Percentiles rank a stretch among this genome's conserved stretches.
phyloP scores from a whole-genome alignment of 2,329 filamentous ascomycete species.

The Colletotrichum musae region DNA sequence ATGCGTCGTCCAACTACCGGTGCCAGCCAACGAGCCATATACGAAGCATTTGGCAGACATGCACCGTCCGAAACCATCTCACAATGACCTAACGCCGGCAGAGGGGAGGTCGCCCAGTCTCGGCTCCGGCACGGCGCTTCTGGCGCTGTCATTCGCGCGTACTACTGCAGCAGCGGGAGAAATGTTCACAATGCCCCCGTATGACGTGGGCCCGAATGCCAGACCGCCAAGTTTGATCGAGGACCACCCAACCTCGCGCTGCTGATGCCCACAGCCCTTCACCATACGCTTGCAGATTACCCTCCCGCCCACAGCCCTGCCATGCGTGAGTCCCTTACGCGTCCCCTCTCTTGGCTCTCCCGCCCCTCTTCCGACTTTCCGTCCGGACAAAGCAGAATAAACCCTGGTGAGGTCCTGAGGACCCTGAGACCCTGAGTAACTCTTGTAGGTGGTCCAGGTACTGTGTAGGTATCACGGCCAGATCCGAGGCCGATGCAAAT shows the following conservation, averaged over 20 bases:
- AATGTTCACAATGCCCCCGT: constrained; percentile 4
- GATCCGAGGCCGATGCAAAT: too few species aligned
- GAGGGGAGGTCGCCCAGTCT: constrained; percentile 32
- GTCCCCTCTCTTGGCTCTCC: constrained; percentile 13
- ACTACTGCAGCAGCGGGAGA: not conserved
- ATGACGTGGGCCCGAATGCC: constrained; percentile 31
- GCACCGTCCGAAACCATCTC: constrained; percentile 10
- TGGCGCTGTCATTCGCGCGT: not conserved
- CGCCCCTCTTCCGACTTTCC: constrained; percentile 15
- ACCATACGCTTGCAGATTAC: too few species aligned
- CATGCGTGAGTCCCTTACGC: constrained; percentile 10
- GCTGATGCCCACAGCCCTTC: too few species aligned
- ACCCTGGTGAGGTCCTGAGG: not conserved
- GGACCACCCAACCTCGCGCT: constrained; percentile 16
- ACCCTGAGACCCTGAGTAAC: not conserved
- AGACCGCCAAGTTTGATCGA: constrained; percentile 7
- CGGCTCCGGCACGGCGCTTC: constrained; percentile 27
- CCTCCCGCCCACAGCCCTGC: not conserved
- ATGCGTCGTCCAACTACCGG: constrained; percentile 24
- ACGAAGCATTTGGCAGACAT: too few species aligned
- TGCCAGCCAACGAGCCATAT: not conserved
- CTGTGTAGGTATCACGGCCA: too few species aligned
- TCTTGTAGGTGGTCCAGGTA: too few species aligned
- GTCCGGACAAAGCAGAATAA: not conserved
- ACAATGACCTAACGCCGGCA: constrained; percentile 26